phyloP scores from a whole-genome alignment of 2,329 filamentous ascomycete genomes.

The Chaetomiaceae sp. region DNA sequence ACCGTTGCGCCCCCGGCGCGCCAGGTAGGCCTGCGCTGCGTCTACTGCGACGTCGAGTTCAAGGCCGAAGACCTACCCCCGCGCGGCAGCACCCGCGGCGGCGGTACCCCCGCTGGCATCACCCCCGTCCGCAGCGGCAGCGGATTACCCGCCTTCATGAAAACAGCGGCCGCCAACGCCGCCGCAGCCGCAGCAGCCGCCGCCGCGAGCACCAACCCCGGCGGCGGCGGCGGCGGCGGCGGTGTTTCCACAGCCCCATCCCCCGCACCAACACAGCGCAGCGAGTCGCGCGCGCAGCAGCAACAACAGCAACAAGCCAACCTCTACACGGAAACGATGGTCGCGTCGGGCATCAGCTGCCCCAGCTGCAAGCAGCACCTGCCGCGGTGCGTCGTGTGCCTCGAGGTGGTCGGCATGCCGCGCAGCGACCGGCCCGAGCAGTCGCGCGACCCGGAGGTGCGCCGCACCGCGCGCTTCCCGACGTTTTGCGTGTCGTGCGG shows the following conservation, averaged over 20 bases:
- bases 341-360: constrained; percentile 57
- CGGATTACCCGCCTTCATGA: background rate
- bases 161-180: constrained; percentile 13
- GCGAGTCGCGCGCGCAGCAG: constrained; percentile 3
- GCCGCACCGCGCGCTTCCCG: constrained; percentile 55
- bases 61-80: constrained; percentile 35
- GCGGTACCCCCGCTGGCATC: constrained; percentile 5
- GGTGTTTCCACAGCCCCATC: no score
- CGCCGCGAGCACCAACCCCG: background rate
- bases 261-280: constrained; percentile 1
- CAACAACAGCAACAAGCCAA: constrained; percentile 35
- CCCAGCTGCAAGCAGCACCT: constrained; percentile 63
- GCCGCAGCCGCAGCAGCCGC: constrained; percentile 24
- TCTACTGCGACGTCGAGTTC: constrained; percentile 64
- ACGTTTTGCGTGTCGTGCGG: constrained; percentile 66
- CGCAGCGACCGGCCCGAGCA: constrained; percentile 45
- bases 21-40: constrained; percentile 70
- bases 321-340: constrained; percentile 53
- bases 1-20: constrained; percentile 60
- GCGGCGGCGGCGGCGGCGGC: constrained; percentile 13
- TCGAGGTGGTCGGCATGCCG: constrained; percentile 61
- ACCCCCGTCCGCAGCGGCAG: constrained; percentile 10
- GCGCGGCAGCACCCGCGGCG: constrained; percentile 1
- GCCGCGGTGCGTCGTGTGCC: constrained; percentile 62
- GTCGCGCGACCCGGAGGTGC: constrained; percentile 41